Percentiles rank a stretch among this genome's conserved stretches.
Evolutionary conservation across 805 yeast genomes (phyloP).

Genomic region (Saccharomyces kudriavzevii): DNA sequence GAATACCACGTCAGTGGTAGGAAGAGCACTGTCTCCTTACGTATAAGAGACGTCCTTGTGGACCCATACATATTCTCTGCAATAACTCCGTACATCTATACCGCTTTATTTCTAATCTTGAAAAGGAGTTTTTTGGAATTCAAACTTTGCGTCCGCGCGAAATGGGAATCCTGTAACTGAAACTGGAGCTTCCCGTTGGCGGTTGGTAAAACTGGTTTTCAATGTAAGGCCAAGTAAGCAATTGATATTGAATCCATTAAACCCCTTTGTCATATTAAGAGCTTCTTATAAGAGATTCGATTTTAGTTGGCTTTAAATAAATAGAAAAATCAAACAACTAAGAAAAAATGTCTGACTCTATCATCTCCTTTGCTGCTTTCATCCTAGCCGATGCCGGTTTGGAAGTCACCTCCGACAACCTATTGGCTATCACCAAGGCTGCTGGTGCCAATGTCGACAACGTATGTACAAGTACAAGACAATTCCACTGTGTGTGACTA

Average conservation of each 20-base stretch:
- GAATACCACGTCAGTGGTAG: not conserved
- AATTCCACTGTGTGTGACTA: not conserved
- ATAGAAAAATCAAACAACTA: conserved; percentile 5
- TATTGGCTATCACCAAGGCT: conserved; percentile 61
- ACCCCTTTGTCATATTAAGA: not conserved
- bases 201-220: not conserved
- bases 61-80: not conserved
- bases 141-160: not conserved
- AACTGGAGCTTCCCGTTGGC: not conserved
- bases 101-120: too few relatives aligned
- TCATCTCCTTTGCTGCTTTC: conserved; percentile 96
- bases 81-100: not conserved
- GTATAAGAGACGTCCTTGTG: not conserved
- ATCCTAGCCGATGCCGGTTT: conserved; percentile 96
- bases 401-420: conserved; percentile 81
- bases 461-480: conserved; percentile 20
- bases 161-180: not conserved
- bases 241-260: not conserved
- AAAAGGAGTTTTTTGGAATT: too few relatives aligned
- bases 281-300: not conserved
- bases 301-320: not conserved
- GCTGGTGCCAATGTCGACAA: conserved; percentile 71
- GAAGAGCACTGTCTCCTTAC: not conserved
- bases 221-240: not conserved
- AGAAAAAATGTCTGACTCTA: conserved; percentile 77